phyloP scores from a whole-genome alignment of 345 rosid species.

The Salix udensis region DNA sequence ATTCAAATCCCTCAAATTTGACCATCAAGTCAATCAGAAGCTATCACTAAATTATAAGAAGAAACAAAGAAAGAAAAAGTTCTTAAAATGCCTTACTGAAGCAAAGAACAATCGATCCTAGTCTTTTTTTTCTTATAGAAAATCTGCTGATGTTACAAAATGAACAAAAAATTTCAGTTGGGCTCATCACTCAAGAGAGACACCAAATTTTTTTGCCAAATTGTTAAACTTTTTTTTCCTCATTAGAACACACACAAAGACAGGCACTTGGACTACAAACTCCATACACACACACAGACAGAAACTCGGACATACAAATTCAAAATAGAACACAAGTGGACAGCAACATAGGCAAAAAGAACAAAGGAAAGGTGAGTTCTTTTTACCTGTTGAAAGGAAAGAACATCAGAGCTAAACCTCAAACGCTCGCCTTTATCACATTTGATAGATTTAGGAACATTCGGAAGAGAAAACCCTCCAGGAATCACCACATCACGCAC shows the following conservation, averaged over 20 bases:
- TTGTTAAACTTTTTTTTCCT: too few species aligned
- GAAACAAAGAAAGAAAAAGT: not conserved
- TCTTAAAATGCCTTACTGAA: not conserved
- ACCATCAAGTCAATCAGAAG: not conserved
- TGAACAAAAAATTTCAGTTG: not conserved
- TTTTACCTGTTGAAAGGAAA: constrained; percentile 33
- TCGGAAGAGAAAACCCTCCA: constrained; percentile 27
- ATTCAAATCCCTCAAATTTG: not conserved
- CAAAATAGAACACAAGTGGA: not conserved
- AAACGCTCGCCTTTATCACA: constrained; percentile 33
- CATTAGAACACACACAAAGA: not conserved
- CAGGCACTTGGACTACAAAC: not conserved
- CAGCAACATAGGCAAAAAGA: not conserved
- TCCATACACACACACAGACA: not conserved
- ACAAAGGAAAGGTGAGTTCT: not conserved
- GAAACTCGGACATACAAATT: not conserved
- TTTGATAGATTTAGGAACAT: constrained; percentile 23
- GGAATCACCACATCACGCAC: constrained; percentile 29
- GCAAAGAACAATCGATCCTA: not conserved
- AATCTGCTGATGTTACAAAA: not conserved
- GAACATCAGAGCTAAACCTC: constrained; percentile 29
- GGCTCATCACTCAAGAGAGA: not conserved
- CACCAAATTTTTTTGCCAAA: not conserved
- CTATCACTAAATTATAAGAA: not conserved
- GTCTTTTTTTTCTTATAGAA: not conserved